A percentile compares a stretch with the other conserved stretches of the same genome.
phyloP scores from a whole-genome alignment of 768 basidiomycete species.

The Mycena belliarum region DNA sequence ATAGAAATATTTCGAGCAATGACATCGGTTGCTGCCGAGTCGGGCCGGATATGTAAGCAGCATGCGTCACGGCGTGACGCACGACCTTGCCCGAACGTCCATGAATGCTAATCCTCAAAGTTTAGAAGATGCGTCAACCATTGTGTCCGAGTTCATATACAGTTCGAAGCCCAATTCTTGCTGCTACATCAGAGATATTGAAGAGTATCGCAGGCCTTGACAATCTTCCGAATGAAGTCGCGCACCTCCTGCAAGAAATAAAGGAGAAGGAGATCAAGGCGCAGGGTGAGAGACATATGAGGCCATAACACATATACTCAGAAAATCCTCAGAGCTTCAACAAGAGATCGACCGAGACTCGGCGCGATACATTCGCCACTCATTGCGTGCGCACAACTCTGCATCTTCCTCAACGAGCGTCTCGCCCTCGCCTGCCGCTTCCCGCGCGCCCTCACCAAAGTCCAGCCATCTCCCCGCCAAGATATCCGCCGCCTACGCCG shows the following conservation, averaged over 20 bases:
- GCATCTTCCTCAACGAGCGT: conserved; percentile 21
- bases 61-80: not conserved
- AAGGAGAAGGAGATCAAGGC: conserved; percentile 44
- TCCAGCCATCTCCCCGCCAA: conserved; percentile 40
- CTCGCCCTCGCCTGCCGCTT: conserved; percentile 27
- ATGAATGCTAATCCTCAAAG: conserved; percentile 40
- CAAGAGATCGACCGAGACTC: conserved; percentile 52
- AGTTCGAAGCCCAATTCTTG: conserved; percentile 30
- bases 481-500: conserved; percentile 45
- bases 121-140: conserved; percentile 53
- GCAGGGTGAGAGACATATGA: conserved; percentile 33
- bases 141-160: conserved; percentile 59
- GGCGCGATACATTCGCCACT: conserved; percentile 50
- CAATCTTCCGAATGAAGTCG: conserved; percentile 54
- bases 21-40: not conserved
- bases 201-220: conserved; percentile 42
- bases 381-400: conserved; percentile 34
- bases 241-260: conserved; percentile 54
- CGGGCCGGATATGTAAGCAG: not conserved
- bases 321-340: conserved; percentile 41
- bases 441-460: conserved; percentile 40
- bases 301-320: not conserved
- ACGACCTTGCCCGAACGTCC: conserved; percentile 1
- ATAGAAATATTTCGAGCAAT: conserved; percentile 7
- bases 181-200: not conserved